Evolutionary conservation across 306 rosid genomes (phyloP).

Genomic region (Fagus crenata): DNA sequence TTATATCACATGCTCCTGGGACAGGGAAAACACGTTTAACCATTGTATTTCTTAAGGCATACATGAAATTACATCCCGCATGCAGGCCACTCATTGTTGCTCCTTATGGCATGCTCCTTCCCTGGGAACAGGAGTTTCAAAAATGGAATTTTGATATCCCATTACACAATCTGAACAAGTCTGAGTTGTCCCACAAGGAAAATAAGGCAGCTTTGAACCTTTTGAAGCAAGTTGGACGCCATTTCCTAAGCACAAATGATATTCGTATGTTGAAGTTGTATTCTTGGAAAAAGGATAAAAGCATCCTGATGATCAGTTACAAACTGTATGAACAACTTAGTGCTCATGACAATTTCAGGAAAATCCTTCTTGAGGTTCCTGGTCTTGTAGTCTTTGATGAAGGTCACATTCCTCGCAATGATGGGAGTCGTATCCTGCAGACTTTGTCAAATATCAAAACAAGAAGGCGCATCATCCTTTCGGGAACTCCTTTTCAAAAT

Average conservation of each 20-base stretch:
- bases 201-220: slow-evolving; percentile 23
- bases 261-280: slow-evolving; percentile 41
- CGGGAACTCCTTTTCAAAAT: slow-evolving; percentile 81
- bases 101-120: slow-evolving; percentile 59
- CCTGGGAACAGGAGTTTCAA: slow-evolving; percentile 77
- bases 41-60: slow-evolving; percentile 58
- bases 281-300: slow-evolving; percentile 49
- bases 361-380: slow-evolving; percentile 48
- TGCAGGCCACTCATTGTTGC: slow-evolving; percentile 66
- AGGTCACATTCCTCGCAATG: slow-evolving; percentile 69
- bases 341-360: slow-evolving; percentile 21
- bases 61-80: slow-evolving; percentile 38
- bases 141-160: slow-evolving; percentile 64
- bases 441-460: slow-evolving; percentile 50
- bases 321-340: slow-evolving; percentile 43
- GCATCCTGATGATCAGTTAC: slow-evolving; percentile 65
- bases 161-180: slow-evolving; percentile 60
- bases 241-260: not conserved
- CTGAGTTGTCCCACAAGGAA: slow-evolving; percentile 44
- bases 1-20: slow-evolving; percentile 83
- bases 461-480: slow-evolving; percentile 55
- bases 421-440: slow-evolving; percentile 36
- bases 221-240: slow-evolving; percentile 7
- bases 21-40: slow-evolving; percentile 76
- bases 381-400: slow-evolving; percentile 63